These are phyloP conservation scores for Urtica urens DNA, from an alignment of 306 rosid genomes.

Conservation along the genomic window DNA sequence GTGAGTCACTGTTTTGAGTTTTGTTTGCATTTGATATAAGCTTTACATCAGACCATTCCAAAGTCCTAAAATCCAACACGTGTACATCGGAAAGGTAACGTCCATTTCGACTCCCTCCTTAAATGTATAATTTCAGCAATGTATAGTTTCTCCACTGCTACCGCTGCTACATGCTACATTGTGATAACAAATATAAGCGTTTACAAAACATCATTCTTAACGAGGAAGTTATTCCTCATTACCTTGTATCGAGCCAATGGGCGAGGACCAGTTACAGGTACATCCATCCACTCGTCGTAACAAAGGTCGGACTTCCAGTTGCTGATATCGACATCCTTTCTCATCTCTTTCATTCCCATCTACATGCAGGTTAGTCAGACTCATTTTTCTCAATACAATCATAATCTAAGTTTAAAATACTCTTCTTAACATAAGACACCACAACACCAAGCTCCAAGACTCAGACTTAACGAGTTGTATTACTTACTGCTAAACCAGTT, in stretches of 20 bases:
- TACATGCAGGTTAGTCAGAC: constrained; percentile 17
- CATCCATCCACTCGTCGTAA: constrained; percentile 61
- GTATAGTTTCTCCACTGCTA: constrained; percentile 62
- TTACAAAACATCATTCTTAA: background rate
- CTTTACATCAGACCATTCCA: constrained; percentile 72
- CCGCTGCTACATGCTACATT: constrained; percentile 75
- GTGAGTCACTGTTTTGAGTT: constrained; percentile 25
- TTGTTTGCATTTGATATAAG: constrained; percentile 41
- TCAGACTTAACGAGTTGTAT: too few relatives aligned
- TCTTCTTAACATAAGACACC: background rate
- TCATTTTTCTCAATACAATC: background rate
- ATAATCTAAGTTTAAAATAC: background rate
- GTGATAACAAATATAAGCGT: constrained; percentile 6
- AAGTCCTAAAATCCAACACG: constrained; percentile 56
- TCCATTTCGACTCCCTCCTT: constrained; percentile 97
- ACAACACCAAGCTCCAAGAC: too few relatives aligned
- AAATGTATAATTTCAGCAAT: too few relatives aligned
- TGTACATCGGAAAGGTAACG: constrained; percentile 79
- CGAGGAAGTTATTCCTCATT: background rate
- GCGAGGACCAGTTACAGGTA: constrained; percentile 55
- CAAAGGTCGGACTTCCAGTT: constrained; percentile 57
- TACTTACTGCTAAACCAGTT: too few relatives aligned
- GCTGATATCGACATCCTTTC: constrained; percentile 32
- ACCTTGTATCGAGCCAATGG: constrained; percentile 98
- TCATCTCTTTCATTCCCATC: constrained; percentile 28